Conservation (phyloP, 1,284 basidiomycete genomes). For the Cryptococcus amylolentus region DNA sequence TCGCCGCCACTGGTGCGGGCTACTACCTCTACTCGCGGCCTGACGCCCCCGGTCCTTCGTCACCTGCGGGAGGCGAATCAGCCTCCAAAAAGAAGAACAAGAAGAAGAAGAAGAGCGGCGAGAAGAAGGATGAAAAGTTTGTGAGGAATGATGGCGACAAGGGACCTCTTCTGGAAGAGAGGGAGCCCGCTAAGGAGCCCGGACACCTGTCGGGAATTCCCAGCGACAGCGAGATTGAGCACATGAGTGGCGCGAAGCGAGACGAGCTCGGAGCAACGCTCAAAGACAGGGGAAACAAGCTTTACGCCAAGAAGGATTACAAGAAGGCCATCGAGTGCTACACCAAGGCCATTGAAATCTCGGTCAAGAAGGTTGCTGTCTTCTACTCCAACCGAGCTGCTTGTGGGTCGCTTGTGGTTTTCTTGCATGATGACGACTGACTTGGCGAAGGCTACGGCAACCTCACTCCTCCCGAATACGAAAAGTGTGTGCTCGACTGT, state of each 20-base stretch:
- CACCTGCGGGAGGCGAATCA: slow-evolving; percentile 38
- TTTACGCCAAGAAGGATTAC: slow-evolving; percentile 78
- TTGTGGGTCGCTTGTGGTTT: slow-evolving; percentile 57
- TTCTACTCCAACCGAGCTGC: slow-evolving; percentile 98
- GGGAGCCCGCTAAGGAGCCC: slow-evolving; percentile 41
- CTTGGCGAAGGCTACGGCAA: slow-evolving; percentile 74
- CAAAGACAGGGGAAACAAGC: slow-evolving; percentile 85
- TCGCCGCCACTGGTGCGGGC: slow-evolving; percentile 70
- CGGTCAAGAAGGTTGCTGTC: slow-evolving; percentile 82
- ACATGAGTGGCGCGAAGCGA: slow-evolving; percentile 51
- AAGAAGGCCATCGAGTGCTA: slow-evolving; percentile 76
- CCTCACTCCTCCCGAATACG: slow-evolving; percentile 76
- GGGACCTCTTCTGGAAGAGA: slow-evolving; percentile 73
- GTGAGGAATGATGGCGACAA: slow-evolving; percentile 51
- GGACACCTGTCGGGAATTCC: slow-evolving; percentile 27
- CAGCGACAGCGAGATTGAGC: slow-evolving; percentile 28
- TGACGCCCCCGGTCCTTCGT: slow-evolving; percentile 15
- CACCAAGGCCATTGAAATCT: slow-evolving; percentile 82
- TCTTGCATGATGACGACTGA: background rate
- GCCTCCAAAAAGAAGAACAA: slow-evolving; percentile 59
- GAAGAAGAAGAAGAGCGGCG: slow-evolving; percentile 53
- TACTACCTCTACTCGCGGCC: slow-evolving; percentile 59
- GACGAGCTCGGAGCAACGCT: slow-evolving; percentile 69
- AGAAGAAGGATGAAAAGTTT: slow-evolving; percentile 49
- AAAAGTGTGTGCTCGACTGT: slow-evolving; percentile 86